Evolutionary conservation across 129 eudicot species (phyloP), one percentile per base, ranked within the genome.

Genomic region (Chrysanthemum lavandulifolium): DNA sequence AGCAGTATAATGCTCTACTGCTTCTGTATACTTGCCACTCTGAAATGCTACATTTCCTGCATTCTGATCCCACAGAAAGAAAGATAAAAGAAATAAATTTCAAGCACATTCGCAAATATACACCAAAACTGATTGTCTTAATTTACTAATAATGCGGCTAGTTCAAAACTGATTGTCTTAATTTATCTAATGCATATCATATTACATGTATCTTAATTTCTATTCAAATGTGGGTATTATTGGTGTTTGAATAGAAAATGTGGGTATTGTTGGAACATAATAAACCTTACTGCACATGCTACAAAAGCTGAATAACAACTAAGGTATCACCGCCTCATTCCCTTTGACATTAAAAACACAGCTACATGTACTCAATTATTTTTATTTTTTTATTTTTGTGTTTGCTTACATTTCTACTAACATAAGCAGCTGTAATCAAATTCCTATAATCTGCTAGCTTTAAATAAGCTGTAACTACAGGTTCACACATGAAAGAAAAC

Each of bases 11-110:
- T 94, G 92, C 82, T 90, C 98, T 33, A 94, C 65, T 31, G 98
- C 98, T 80, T 94, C 97, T 19, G 83, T 27, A 82, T 86, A 84
- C 68, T 74, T 84, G 53, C 96, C 96, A 61, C 72, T 57, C 51
- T 83, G 88, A 83, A 94, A 94, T 68, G 98, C 96, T 75, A 88
- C 88, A 78, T 94, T 94, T 69, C 98, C 98, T 61, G 85, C 85
- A 77, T 81, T 90, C 98, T 94, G 84, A 55, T 52, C n/a, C 31
- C 25, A n/a, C 49, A 29, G 50, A 23, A 19, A 27, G 29, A 73
- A 53, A 7, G 27, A 21, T 9, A 10, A 10, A 36, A 36, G 33
- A 70, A n/a, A 10, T 23, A 9, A 66, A 14, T 27, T 10, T 13
- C 23, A 31, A 60, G 45, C 52, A 50, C 57, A 33, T 21, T 16